Conservation (phyloP, 139 green algal species). For the Chlamydomonas urium region DNA sequence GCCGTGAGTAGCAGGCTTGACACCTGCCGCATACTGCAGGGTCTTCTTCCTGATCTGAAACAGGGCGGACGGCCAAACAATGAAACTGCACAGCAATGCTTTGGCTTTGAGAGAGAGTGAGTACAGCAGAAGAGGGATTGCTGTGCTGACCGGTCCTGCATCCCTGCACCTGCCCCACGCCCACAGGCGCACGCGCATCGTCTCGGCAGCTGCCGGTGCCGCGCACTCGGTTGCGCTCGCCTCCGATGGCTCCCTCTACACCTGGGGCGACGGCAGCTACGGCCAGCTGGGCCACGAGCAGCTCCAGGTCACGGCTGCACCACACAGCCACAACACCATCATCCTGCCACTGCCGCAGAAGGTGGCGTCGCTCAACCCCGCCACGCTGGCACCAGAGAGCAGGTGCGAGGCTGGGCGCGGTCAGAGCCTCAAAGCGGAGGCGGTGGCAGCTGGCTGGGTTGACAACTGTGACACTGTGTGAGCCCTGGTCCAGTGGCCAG, state of each 20-base stretch:
- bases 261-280: constrained; percentile 62
- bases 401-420: constrained; percentile 22
- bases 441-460: no score
- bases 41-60: background rate
- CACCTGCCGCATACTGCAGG: constrained; percentile 40
- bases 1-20: no score
- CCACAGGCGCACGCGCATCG: constrained; percentile 40
- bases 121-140: background rate
- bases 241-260: constrained; percentile 64
- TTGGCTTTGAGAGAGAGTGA: background rate
- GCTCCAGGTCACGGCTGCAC: constrained; percentile 28
- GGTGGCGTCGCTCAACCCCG: constrained; percentile 55
- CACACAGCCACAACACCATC: constrained; percentile 24
- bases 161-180: background rate
- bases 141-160: background rate
- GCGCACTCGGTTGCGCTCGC: constrained; percentile 79
- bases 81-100: constrained; percentile 5
- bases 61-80: background rate
- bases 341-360: constrained; percentile 43
- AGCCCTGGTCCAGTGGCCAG: no score
- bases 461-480: no score
- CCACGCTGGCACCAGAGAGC: constrained; percentile 41
- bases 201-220: constrained; percentile 61
- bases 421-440: no score
- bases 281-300: constrained; percentile 63